Evolutionary conservation across 1,284 basidiomycete genomes (phyloP), one percentile per base, ranked within the genome.

Genomic region (Pyrrhoderma noxium): DNA sequence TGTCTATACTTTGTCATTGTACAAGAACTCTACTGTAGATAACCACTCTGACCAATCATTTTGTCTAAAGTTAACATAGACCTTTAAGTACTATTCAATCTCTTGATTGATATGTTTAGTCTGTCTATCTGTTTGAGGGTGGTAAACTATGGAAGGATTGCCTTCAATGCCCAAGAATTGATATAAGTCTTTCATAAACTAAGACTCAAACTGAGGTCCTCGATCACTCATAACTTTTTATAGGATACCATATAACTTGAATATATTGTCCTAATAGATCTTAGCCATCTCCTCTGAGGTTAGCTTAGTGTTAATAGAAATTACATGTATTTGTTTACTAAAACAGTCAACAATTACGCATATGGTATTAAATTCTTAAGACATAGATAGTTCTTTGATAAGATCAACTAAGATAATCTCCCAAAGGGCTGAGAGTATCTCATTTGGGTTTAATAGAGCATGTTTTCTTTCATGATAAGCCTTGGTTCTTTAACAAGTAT

Each of bases 11-110:
- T 54, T 41, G 52, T 60, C 59, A 39, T 61, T 59, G 46, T 52
- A 59, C 4, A 50, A 43, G 44, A 62, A 62, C 43, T 62, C 59
- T n/a, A 59, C 52, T 16, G 63, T 18, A 0, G 63, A 57, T 0
- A 65, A 52, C 16, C 50, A 55, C 11, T 51, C 38, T 37, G 23
- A 43, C 67, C 67, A 70, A 46, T 67, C 54, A 51, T 57, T 47
- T 47, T 69, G 67, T 19, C 59, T 16, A 54, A 65, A 60, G 46
- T 60, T 56, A 42, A 52, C 31, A 19, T 52, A 62, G 25, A 54
- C 39, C 3, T 57, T 55, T 16, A 63, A 57, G 42, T 56, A 58
- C 22, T 46, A 41, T 38, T 65, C 58, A 7, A 66, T 18, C 13
- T 53, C 49, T 53, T 62, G 61, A 41, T 64, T 65, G 1, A 60